Base-by-base conservation (phyloP, 2,329 filamentous ascomycete genomes). In the Colletotrichum sp. region DNA sequence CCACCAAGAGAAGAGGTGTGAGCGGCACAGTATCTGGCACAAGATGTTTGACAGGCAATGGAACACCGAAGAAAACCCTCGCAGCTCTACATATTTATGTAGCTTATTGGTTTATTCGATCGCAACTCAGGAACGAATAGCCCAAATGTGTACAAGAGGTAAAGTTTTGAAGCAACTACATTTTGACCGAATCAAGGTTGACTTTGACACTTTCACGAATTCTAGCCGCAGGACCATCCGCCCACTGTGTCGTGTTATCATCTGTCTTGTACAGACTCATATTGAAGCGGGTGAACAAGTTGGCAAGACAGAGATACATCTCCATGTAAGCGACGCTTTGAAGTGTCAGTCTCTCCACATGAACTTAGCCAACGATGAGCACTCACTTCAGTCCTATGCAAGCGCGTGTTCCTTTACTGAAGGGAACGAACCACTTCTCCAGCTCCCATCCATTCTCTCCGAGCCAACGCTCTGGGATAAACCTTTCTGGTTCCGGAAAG, bases 361-460 rank as follows among this genome's bases (percentile, higher is more conserved):
- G 39, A 49, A 49, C 9, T 49, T 3, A n/a, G 39, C 18, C 18
- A 49, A 49, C 18, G 39, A 49, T 3, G 5, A n/a, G 18, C 39
- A 21, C 39, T 49, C 39, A 49, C 39, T 68, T 59, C 49, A 68
- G 6, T 7, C 65, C 65, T 21, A 68, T 24, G 49, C 65, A 68
- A 8, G 65, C 49, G 2, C 65, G 44, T 6, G 65, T 49, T 15
- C 65, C 65, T 15, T 68, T 68, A 24, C 65, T 68, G 28, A 68
- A 68, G 15, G 65, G 65, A 6, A 68, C 65, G 28, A 68, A 68
- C 65, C 65, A 68, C 28, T 68, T 68, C 65, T 68, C 65, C 0
- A 57, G 13, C 7, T 68, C 65, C 65, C 65, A 68, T 2, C 49
- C 65, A 18, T 36, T 18, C 30, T 26, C 36, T 8, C 55, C 55